Conservation (phyloP, 1,284 basidiomycete genomes). For the Microbotryum violaceum region DNA sequence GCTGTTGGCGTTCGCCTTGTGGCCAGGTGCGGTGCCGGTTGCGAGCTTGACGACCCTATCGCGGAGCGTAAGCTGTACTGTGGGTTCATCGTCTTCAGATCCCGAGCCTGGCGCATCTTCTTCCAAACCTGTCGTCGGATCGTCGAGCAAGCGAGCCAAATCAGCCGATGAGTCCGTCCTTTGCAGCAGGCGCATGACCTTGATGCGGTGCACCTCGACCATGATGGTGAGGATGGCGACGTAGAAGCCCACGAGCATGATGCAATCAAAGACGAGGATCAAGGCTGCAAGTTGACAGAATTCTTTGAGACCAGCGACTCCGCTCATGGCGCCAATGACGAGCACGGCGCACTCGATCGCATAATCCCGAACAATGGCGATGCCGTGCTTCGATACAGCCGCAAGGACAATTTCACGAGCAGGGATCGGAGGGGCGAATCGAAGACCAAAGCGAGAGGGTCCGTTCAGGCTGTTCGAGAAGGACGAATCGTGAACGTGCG, state of each 20-base stretch:
- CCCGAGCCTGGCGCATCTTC: slow-evolving; percentile 32
- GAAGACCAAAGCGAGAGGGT: slow-evolving; percentile 39
- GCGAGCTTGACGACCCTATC: slow-evolving; percentile 30
- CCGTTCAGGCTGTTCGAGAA: neutral
- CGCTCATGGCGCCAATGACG: slow-evolving; percentile 74
- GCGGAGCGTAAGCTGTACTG: slow-evolving; percentile 15
- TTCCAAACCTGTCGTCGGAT: slow-evolving; percentile 27
- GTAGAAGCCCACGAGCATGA: slow-evolving; percentile 85
- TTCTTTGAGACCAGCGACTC: slow-evolving; percentile 82
- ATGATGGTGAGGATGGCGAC: slow-evolving; percentile 82
- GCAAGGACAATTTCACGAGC: slow-evolving; percentile 77
- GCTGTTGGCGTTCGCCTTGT: slow-evolving; percentile 53
- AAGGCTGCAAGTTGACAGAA: slow-evolving; percentile 91
- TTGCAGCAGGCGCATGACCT: slow-evolving; percentile 48
- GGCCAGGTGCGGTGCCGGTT: slow-evolving; percentile 27
- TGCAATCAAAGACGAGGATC: slow-evolving; percentile 74
- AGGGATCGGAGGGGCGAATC: slow-evolving; percentile 52
- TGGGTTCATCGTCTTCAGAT: slow-evolving; percentile 23
- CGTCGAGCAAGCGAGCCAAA: slow-evolving; percentile 34
- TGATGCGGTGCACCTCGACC: slow-evolving; percentile 74
- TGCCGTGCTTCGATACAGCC: slow-evolving; percentile 69
- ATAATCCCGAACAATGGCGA: slow-evolving; percentile 83
- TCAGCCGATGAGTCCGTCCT: slow-evolving; percentile 35
- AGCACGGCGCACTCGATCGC: slow-evolving; percentile 85
- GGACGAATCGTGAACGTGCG: slow-evolving; percentile 21